Percentiles rank a stretch among this genome's conserved stretches.
Evolutionary conservation across 106 monocot species (phyloP).

Genomic region (Chionographis japonica): DNA sequence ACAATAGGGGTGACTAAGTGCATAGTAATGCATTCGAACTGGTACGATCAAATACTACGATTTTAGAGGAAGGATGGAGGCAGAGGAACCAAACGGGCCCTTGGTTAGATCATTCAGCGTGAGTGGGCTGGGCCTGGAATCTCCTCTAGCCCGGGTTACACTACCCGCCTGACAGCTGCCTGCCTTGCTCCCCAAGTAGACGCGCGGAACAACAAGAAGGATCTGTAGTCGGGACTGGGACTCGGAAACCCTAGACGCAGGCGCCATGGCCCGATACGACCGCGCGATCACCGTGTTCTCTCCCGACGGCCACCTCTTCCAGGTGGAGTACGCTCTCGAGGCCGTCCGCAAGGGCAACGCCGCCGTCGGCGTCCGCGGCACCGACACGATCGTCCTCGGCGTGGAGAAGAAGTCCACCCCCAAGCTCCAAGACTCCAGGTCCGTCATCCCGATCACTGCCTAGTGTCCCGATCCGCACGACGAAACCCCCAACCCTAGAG

Average conservation of each 20-base stretch:
- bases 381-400: slow-evolving; percentile 91
- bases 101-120: too few species aligned
- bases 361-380: slow-evolving; percentile 92
- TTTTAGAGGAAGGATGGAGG: too few species aligned
- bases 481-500: background rate
- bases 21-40: too few species aligned
- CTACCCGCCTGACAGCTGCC: too few species aligned
- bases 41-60: too few species aligned
- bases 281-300: slow-evolving; percentile 99
- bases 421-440: slow-evolving; percentile 97
- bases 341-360: slow-evolving; percentile 98
- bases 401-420: slow-evolving; percentile 97
- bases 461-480: background rate
- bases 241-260: background rate
- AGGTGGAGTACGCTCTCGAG: slow-evolving; percentile 97
- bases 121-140: too few species aligned
- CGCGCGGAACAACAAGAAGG: background rate
- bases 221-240: background rate
- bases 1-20: too few species aligned
- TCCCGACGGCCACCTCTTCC: slow-evolving; percentile 97
- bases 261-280: slow-evolving; percentile 89
- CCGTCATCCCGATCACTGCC: background rate
- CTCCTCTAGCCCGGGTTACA: too few species aligned
- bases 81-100: too few species aligned
- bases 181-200: background rate